phyloP scores from a whole-genome alignment of 345 rosid species.

The Gossypioides kirkii region DNA sequence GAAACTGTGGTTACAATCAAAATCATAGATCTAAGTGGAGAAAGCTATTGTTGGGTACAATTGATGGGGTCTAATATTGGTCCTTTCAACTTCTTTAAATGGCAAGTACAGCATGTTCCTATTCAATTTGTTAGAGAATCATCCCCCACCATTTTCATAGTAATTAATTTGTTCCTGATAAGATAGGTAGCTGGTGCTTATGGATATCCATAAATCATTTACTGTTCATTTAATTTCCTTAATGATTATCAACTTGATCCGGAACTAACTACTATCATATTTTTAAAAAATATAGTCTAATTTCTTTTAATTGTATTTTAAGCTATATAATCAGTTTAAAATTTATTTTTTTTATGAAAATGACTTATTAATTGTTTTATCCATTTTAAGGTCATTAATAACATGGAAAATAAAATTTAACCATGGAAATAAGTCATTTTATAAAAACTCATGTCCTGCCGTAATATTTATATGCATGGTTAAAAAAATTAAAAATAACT shows the following conservation, averaged over 20 bases:
- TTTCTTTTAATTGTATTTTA: too few species aligned
- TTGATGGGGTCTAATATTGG: not conserved
- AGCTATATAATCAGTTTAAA: too few species aligned
- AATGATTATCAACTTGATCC: not conserved
- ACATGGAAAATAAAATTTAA: too few species aligned
- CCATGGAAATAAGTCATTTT: too few species aligned
- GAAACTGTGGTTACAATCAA: not conserved
- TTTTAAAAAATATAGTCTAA: too few species aligned
- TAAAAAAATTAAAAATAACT: too few species aligned
- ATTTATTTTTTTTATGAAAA: too few species aligned
- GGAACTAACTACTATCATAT: too few species aligned
- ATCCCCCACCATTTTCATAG: not conserved
- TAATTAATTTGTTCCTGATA: not conserved
- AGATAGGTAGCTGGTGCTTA: not conserved
- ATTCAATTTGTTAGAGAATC: not conserved
- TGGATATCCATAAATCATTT: not conserved
- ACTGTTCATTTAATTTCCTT: not conserved
- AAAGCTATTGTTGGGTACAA: constrained; percentile 2
- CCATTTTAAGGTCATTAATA: too few species aligned
- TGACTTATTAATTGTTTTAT: too few species aligned
- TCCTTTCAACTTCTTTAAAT: constrained; percentile 11
- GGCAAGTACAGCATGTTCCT: constrained; percentile 16
- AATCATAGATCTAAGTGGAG: not conserved
- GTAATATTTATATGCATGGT: too few species aligned
- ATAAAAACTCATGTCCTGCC: too few species aligned